Base-by-base conservation (phyloP, 805 yeast species). In the Starmerella stellata region DNA sequence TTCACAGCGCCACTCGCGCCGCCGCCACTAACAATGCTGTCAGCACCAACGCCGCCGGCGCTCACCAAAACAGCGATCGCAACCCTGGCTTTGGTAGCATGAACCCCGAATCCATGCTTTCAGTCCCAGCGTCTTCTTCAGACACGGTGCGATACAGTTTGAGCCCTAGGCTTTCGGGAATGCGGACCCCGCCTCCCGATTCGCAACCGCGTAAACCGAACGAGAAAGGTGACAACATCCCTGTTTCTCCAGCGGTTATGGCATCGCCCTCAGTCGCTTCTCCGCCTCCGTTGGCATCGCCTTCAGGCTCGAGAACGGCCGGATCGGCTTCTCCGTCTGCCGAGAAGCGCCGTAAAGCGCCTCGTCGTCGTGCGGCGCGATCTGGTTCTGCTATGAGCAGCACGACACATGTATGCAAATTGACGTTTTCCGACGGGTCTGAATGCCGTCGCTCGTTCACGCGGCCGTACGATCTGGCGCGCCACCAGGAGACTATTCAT, bases 401-500 rank as follows among this genome's bases (percentile, higher is more conserved):
- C 32, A 15, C 32, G 8, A 25, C 46, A 4, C 49, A 49, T 35
- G 39, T 43, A 13, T 49, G 52, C 38, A 44, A 41, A 23, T 41
- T 45, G 48, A 17, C 37, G 9, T 39, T 45, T 30, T 36, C 44
- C n/a, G 41, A 38, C 17, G 56, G 78, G 15, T 54, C 63, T 44
- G 70, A 72, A 19, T 81, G 94, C 58, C 61, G 68, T 48, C 79
- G 79, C 59, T 74, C 74, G 52, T 87, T 87, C 54, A 82, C 95
- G 15, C 71, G 98, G 53, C 93, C 95, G 16, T 87, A 87, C 55
- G 98, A 87, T 62, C 65, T 87, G 52, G 78, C 85, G 20, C 72
- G 98, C 51, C 98, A 87, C 58, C 95, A 87, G 58, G 93, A 87
- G 52, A 90, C 96, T 0, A 85, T 87, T 39, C 98, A 87, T 57